A percentile compares a stretch with the other conserved stretches of the same genome.
phyloP scores from a whole-genome alignment of 805 yeast genomes.

The Torulaspora indica region DNA sequence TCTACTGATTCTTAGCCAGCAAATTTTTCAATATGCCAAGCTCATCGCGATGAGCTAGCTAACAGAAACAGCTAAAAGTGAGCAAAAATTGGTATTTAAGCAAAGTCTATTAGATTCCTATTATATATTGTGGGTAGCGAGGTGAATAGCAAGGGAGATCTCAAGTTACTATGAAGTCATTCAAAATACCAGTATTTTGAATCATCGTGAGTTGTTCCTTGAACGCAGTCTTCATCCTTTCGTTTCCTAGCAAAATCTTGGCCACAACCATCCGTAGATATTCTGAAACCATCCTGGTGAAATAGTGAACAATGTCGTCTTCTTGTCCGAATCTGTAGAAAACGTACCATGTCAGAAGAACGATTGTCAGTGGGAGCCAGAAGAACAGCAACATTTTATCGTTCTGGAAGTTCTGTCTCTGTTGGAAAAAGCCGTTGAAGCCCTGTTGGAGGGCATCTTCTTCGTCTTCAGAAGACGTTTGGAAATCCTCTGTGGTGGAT shows the following conservation, averaged over 20 bases:
- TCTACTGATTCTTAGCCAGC: neutral
- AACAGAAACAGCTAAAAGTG: neutral
- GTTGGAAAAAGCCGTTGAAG: conserved; percentile 39
- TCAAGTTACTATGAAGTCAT: conserved; percentile 10
- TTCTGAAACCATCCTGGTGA: conserved; percentile 36
- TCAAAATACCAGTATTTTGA: conserved; percentile 24
- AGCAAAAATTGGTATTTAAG: conserved; percentile 2
- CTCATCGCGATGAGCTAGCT: conserved; percentile 9
- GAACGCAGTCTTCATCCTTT: conserved; percentile 44
- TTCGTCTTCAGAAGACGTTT: conserved; percentile 33
- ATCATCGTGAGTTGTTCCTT: conserved; percentile 33
- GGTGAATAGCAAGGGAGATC: neutral
- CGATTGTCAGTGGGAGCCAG: conserved; percentile 77
- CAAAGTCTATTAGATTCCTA: conserved; percentile 7
- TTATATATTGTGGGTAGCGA: neutral
- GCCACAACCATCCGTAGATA: conserved; percentile 44
- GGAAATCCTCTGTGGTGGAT: conserved; percentile 21
- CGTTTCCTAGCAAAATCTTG: conserved; percentile 49
- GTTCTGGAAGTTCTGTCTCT: conserved; percentile 48
- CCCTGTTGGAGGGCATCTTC: conserved; percentile 36
- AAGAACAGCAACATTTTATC: conserved; percentile 84
- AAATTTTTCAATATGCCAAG: conserved; percentile 2
- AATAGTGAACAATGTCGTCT: conserved; percentile 30
- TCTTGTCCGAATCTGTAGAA: conserved; percentile 37
- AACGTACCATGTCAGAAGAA: conserved; percentile 48